A percentile compares a stretch with the other conserved stretches of the same genome.
These are phyloP conservation scores for Mycena galopus DNA, from an alignment of 768 basidiomycete species.

Conservation along the genomic window DNA sequence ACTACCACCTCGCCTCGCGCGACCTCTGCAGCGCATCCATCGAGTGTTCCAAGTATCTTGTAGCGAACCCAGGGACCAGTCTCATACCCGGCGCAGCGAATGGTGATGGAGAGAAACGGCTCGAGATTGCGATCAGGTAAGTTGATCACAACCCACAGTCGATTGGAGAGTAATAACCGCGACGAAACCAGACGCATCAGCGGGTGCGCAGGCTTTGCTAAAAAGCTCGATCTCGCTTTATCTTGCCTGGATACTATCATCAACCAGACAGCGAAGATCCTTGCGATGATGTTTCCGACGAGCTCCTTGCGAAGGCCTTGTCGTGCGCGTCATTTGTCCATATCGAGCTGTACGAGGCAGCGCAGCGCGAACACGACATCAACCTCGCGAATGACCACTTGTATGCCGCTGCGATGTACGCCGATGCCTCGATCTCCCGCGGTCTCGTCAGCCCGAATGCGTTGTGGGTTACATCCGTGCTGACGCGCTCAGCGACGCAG, in stretches of 20 bases:
- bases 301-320: conserved; percentile 15
- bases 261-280: conserved; percentile 17
- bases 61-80: conserved; percentile 15
- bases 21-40: conserved; percentile 10
- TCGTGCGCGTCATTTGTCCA: conserved; percentile 18
- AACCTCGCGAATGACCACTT: conserved; percentile 18
- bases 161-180: conserved; percentile 4
- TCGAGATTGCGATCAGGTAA: conserved; percentile 21
- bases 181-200: conserved; percentile 17
- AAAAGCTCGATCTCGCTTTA: background rate
- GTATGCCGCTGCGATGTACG: conserved; percentile 21
- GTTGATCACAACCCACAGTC: background rate
- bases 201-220: conserved; percentile 14
- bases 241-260: conserved; percentile 21
- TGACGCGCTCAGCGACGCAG: conserved; percentile 14
- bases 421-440: conserved; percentile 17
- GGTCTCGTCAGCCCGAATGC: conserved; percentile 17
- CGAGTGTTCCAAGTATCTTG: conserved; percentile 16
- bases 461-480: conserved; percentile 4
- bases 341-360: conserved; percentile 14
- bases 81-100: background rate
- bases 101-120: conserved; percentile 13
- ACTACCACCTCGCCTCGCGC: conserved; percentile 19
- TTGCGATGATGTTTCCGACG: conserved; percentile 17
- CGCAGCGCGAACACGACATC: conserved; percentile 1